Evolutionary conservation across 2,329 filamentous ascomycete genomes (phyloP).

Genomic region (Exserohilum turcica): DNA sequence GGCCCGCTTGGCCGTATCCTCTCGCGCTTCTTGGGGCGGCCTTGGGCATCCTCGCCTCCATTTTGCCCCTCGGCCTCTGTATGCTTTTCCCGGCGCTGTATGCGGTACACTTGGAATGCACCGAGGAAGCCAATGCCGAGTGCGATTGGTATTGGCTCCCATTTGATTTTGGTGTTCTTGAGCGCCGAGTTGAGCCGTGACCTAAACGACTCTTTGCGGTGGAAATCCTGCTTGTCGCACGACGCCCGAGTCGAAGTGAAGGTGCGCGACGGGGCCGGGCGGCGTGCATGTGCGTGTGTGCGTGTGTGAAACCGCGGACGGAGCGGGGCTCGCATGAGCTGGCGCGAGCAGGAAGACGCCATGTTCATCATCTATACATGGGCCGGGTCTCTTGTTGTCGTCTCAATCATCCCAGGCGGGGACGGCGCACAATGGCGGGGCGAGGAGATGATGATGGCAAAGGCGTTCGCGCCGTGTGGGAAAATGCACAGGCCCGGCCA

Average conservation of each 20-base stretch:
- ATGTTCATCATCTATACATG: slow-evolving; percentile 32
- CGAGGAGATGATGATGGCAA: slow-evolving; percentile 16
- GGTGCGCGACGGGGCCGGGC: slow-evolving; percentile 30
- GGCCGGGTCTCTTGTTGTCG: not conserved
- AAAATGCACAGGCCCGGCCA: slow-evolving; percentile 21
- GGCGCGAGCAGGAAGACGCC: slow-evolving; percentile 34
- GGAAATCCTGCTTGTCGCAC: slow-evolving; percentile 49
- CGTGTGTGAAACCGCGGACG: slow-evolving; percentile 19
- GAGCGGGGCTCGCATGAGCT: slow-evolving; percentile 29
- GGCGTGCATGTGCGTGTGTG: slow-evolving; percentile 22
- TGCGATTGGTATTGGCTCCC: slow-evolving; percentile 88
- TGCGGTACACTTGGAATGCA: slow-evolving; percentile 80
- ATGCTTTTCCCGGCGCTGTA: slow-evolving; percentile 59
- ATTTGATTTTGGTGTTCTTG: slow-evolving; percentile 72
- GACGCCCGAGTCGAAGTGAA: slow-evolving; percentile 50
- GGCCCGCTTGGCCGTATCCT: slow-evolving; percentile 81
- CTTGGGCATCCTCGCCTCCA: slow-evolving; percentile 53
- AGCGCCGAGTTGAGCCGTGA: slow-evolving; percentile 64
- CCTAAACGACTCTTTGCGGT: slow-evolving; percentile 60
- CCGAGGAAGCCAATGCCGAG: slow-evolving; percentile 85
- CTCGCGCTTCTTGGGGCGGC: slow-evolving; percentile 58
- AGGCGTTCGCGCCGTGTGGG: slow-evolving; percentile 22
- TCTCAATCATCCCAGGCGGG: not conserved
- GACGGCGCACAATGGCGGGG: slow-evolving; percentile 2
- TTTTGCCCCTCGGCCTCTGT: slow-evolving; percentile 48